phyloP scores from a whole-genome alignment of 73 alveolate genomes.

The Blepharisma stoltei region DNA sequence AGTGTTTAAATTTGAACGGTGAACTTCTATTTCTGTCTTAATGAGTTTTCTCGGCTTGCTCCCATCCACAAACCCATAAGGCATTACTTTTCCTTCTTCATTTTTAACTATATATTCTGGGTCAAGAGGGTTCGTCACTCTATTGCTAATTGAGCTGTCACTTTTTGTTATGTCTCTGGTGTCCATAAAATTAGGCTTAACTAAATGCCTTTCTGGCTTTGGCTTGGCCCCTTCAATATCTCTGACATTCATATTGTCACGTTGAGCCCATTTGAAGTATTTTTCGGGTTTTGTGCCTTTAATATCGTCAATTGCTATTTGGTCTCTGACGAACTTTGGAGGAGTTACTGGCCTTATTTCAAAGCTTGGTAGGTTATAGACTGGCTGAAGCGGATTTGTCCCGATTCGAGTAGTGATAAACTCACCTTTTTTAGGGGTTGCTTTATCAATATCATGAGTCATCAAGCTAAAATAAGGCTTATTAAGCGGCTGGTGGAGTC shows the following conservation, averaged over 20 bases:
- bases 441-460: slow-evolving; percentile 57
- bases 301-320: slow-evolving; percentile 78
- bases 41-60: slow-evolving; percentile 42
- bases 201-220: slow-evolving; percentile 42
- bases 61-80: slow-evolving; percentile 59
- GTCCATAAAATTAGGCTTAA: slow-evolving; percentile 60
- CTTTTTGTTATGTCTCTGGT: slow-evolving; percentile 46
- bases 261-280: slow-evolving; percentile 63
- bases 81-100: slow-evolving; percentile 56
- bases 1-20: slow-evolving; percentile 31
- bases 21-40: slow-evolving; percentile 30
- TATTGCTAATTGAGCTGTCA: slow-evolving; percentile 34
- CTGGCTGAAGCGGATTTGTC: slow-evolving; percentile 87
- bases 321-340: slow-evolving; percentile 93
- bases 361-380: slow-evolving; percentile 76
- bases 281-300: slow-evolving; percentile 87
- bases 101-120: slow-evolving; percentile 73
- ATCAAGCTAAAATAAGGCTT: slow-evolving; percentile 56
- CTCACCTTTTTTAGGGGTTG: slow-evolving; percentile 64
- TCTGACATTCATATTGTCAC: slow-evolving; percentile 71
- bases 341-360: slow-evolving; percentile 78
- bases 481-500: slow-evolving; percentile 41
- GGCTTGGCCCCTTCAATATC: slow-evolving; percentile 89
- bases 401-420: slow-evolving; percentile 62
- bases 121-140: slow-evolving; percentile 91